phyloP scores from a whole-genome alignment of 2,329 filamentous ascomycete genomes.

The Talaromyces verruculosus region DNA sequence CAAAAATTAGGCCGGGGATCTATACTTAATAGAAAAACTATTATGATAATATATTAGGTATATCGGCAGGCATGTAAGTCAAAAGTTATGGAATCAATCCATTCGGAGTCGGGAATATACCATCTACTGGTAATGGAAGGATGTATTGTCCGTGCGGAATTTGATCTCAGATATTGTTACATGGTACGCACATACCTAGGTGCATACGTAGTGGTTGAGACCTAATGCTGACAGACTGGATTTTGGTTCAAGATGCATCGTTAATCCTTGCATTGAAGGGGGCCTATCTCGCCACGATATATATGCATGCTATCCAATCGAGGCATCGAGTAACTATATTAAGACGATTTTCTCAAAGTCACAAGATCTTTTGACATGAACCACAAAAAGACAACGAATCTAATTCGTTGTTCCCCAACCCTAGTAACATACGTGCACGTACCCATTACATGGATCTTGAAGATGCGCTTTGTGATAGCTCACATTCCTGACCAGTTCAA shows the following conservation, averaged over 20 bases:
- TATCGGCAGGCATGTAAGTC: background rate
- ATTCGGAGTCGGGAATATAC: background rate
- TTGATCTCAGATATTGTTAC: background rate
- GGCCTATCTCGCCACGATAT: background rate
- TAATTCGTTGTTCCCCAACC: background rate
- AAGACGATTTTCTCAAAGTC: background rate
- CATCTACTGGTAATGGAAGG: background rate
- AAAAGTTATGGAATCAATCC: background rate
- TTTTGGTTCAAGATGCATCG: background rate
- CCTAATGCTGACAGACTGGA: background rate
- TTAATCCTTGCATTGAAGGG: background rate
- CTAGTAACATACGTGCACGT: background rate
- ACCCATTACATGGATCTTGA: slow-evolving; percentile 1
- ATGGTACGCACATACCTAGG: background rate
- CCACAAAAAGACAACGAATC: background rate
- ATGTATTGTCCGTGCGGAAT: background rate
- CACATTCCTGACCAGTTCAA: slow-evolving; percentile 1
- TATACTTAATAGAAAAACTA: background rate
- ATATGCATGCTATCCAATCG: background rate
- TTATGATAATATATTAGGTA: background rate
- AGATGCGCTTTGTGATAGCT: background rate
- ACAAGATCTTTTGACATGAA: background rate
- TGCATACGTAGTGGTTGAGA: background rate
- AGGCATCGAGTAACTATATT: background rate
- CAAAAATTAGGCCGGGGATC: background rate